Evolutionary conservation across 106 monocot genomes (phyloP), one percentile per base, ranked within the genome.

Genomic region (Triglochin maritima): DNA sequence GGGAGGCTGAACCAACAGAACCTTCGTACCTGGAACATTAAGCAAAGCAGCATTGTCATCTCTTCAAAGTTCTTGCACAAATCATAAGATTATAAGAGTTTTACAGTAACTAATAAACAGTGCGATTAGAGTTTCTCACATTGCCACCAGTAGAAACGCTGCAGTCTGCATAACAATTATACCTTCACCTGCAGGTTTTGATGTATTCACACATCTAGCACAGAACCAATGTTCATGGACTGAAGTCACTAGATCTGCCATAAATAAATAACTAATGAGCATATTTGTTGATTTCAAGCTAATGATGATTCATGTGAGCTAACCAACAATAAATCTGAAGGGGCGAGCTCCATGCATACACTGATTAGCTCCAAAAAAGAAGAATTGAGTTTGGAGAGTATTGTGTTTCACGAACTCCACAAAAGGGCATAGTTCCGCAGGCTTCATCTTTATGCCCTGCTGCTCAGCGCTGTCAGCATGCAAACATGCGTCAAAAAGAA

Each of bases 391-490:
- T 63, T 83, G 88, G 9, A 81, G 79, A 68, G 75, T 82, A 12
- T 71, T 72, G 44, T 49, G 42, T 59, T 80, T 91, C 63, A 88
- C 66, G 64, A 86, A 85, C 63, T 91, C 88, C 44, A 91, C 68
- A 64, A 96, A 91, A 45, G 90, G 83, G 55, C 62, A 71, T 71
- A 96, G 69, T 15, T 91, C 95, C 57, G 78, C 16, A 54, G 88
- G 81, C 68, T 76, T 81, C 4, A 80, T 63, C 14, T 82, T 76
- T 63, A 67, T 78, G 41, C 87, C 88, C 64, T 84, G 83, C 67
- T 91, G 95, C 69, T 96, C 95, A 65, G 91, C 87, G 77, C 87
- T 83, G 71, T n/a, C n/a, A n/a, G n/a, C n/a, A n/a, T n/a, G n/a
- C n/a, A n/a, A n/a, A n/a, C n/a, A n/a, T n/a, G n/a, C n/a, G n/a